Percentiles rank a stretch among this genome's conserved stretches.
Conservation (phyloP, 345 rosid species). For the Mallotus nudiflorus region DNA sequence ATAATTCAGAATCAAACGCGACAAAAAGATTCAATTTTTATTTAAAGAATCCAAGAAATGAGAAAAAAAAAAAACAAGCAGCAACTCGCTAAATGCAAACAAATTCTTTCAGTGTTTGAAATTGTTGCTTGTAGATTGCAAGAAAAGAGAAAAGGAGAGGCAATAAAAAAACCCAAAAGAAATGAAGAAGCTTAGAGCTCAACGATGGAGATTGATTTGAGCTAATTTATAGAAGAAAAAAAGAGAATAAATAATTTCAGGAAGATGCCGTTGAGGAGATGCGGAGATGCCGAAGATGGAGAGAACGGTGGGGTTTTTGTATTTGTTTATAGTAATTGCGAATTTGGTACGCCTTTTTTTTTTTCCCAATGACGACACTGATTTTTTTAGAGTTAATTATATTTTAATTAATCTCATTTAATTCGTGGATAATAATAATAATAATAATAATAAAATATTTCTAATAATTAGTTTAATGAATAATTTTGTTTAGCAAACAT, state of each 20-base stretch:
- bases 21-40: neutral
- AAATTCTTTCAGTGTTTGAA: neutral
- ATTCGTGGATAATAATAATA: no score
- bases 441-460: no score
- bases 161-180: neutral
- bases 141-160: neutral
- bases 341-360: no score
- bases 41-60: neutral
- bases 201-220: neutral
- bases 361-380: neutral
- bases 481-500: no score
- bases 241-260: neutral
- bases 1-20: neutral
- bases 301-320: no score
- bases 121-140: neutral
- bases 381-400: neutral
- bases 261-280: conserved; percentile 29
- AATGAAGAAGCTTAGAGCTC: neutral
- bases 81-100: neutral
- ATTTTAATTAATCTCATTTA: no score
- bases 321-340: neutral
- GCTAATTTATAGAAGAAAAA: neutral
- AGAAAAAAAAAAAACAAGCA: neutral
- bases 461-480: no score
- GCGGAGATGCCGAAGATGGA: conserved; percentile 33